Evolutionary conservation across 257 asterid genomes (phyloP).

Genomic region (Capsicum rhomboideum): DNA sequence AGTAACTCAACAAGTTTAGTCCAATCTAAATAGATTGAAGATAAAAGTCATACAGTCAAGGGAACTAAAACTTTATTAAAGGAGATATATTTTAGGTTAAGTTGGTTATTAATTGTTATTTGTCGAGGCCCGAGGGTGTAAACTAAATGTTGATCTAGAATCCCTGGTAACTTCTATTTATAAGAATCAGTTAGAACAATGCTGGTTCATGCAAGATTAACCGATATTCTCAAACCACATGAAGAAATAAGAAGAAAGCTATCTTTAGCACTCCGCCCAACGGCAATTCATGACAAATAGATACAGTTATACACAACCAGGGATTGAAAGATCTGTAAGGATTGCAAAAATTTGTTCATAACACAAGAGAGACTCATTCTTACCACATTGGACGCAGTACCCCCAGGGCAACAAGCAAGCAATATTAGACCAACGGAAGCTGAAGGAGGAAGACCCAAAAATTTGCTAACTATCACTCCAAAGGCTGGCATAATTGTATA

Average conservation of each 20-base stretch:
- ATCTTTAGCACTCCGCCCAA: not conserved
- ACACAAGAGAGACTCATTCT: slow-evolving; percentile 7
- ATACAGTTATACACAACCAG: not conserved
- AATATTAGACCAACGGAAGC: slow-evolving; percentile 74
- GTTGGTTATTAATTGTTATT: not conserved
- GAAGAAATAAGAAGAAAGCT: not conserved
- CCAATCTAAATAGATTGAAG: not conserved
- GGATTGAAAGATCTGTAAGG: not conserved
- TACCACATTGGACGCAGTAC: slow-evolving; percentile 97
- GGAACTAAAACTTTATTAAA: not conserved
- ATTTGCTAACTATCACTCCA: slow-evolving; percentile 60
- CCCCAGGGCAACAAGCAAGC: slow-evolving; percentile 92
- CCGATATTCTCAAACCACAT: not conserved
- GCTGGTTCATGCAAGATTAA: not conserved
- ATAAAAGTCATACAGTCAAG: not conserved
- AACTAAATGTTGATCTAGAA: not conserved
- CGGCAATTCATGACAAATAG: not conserved
- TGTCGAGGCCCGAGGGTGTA: not conserved
- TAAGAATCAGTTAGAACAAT: not conserved
- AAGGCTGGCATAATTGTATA: slow-evolving; percentile 74
- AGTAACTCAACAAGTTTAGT: not conserved
- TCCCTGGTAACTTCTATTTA: not conserved
- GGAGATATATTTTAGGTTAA: not conserved
- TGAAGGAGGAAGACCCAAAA: slow-evolving; percentile 65
- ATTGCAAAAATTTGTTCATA: not conserved